phyloP scores from a whole-genome alignment of 495 filamentous ascomycete genomes.

The Xylaria grammica region DNA sequence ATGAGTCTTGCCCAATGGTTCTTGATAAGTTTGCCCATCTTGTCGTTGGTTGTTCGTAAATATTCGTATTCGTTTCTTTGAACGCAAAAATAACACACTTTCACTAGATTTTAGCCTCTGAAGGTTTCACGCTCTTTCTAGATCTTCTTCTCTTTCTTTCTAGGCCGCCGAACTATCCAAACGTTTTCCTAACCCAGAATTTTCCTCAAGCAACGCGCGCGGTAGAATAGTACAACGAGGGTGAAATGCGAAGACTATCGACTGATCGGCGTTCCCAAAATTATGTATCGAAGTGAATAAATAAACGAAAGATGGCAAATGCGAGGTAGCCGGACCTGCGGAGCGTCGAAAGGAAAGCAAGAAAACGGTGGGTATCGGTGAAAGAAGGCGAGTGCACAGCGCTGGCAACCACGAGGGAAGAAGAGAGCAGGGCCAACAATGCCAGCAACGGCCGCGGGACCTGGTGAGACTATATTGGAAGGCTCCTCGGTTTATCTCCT shows the following conservation, averaged over 20 bases:
- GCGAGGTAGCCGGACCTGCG: slow-evolving; percentile 57
- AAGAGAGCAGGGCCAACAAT: slow-evolving; percentile 37
- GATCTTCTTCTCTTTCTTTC: slow-evolving; percentile 25
- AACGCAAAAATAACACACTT: slow-evolving; percentile 6
- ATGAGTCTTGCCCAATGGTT: slow-evolving; percentile 98
- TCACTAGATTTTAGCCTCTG: slow-evolving; percentile 13
- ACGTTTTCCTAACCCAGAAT: neutral
- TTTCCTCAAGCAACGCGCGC: neutral
- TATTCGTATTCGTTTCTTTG: slow-evolving; percentile 9
- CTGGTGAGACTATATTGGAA: slow-evolving; percentile 48
- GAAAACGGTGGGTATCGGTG: slow-evolving; percentile 38
- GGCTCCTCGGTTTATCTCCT: slow-evolving; percentile 26
- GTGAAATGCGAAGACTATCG: neutral
- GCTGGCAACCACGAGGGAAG: slow-evolving; percentile 40
- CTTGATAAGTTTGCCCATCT: slow-evolving; percentile 97
- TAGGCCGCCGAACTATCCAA: slow-evolving; percentile 19
- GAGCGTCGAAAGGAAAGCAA: slow-evolving; percentile 35
- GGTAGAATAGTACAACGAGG: neutral
- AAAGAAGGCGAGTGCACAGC: slow-evolving; percentile 54
- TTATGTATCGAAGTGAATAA: slow-evolving; percentile 24
- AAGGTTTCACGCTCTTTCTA: slow-evolving; percentile 32
- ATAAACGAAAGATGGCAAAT: slow-evolving; percentile 38
- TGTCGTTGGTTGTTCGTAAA: slow-evolving; percentile 29
- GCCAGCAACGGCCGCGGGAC: slow-evolving; percentile 38
- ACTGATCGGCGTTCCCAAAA: slow-evolving; percentile 8